A percentile compares a stretch with the other conserved stretches of the same genome.
phyloP scores from a whole-genome alignment of 2,329 filamentous ascomycete species.

The Nemania serpens region DNA sequence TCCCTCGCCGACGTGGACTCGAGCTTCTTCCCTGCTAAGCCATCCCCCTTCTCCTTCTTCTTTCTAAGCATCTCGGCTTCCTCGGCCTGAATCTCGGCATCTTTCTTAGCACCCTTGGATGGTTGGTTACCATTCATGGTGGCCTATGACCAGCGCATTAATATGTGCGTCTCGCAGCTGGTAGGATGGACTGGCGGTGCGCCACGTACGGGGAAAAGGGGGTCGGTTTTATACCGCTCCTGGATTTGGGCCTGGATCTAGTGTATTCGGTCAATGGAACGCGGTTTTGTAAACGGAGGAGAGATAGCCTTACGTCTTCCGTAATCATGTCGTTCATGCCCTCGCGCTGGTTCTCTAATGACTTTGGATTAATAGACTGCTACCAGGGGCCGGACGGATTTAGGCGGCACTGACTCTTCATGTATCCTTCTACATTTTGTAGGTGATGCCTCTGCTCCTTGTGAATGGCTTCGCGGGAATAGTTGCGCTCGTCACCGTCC shows the following conservation, averaged over 20 bases:
- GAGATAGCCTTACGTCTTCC: conserved; percentile 31
- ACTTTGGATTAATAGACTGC: neutral
- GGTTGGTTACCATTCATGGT: conserved; percentile 36
- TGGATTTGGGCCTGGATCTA: conserved; percentile 31
- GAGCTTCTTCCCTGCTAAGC: conserved; percentile 32
- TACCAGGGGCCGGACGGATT: neutral
- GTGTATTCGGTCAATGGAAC: neutral
- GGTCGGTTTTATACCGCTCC: conserved; percentile 37
- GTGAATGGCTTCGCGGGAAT: conserved; percentile 25
- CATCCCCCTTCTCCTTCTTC: conserved; percentile 36
- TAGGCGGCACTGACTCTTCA: conserved; percentile 28
- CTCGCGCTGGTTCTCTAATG: conserved; percentile 32
- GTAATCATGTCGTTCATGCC: conserved; percentile 35
- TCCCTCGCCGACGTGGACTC: conserved; percentile 13
- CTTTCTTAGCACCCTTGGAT: conserved; percentile 34
- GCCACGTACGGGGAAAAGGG: conserved; percentile 32
- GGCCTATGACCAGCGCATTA: conserved; percentile 26
- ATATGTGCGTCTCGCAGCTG: neutral
- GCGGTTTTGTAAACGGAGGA: neutral
- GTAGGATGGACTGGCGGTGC: too few relatives aligned
- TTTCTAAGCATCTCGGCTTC: conserved; percentile 35
- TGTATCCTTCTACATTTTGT: conserved; percentile 34
- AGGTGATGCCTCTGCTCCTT: conserved; percentile 33
- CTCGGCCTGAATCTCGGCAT: conserved; percentile 37
- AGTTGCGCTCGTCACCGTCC: conserved; percentile 33